phyloP scores from a whole-genome alignment of 2,329 filamentous ascomycete species.

The Hymenoscyphus fructigenus region DNA sequence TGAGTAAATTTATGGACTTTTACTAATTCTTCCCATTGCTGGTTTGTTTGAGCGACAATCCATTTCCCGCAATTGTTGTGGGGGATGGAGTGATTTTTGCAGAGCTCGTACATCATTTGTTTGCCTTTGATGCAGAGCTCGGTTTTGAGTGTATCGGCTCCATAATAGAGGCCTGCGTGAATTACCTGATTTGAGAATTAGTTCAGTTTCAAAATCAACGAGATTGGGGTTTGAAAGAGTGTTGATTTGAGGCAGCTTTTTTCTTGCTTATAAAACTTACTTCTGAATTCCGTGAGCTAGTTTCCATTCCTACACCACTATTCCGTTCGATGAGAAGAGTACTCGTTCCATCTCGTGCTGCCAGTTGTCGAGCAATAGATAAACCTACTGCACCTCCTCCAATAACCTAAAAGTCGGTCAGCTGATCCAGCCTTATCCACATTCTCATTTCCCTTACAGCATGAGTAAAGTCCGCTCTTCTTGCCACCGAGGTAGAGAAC shows the following conservation, averaged over 20 bases:
- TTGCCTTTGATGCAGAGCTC: slow-evolving; percentile 77
- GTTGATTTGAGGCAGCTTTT: not conserved
- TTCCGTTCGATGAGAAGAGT: slow-evolving; percentile 68
- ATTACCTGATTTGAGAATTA: slow-evolving; percentile 63
- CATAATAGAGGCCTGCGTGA: slow-evolving; percentile 79
- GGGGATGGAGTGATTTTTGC: slow-evolving; percentile 63
- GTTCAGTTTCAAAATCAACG: too few species aligned
- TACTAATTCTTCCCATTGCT: slow-evolving; percentile 54
- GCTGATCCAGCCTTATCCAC: not conserved
- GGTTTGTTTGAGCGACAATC: slow-evolving; percentile 82
- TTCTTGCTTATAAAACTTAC: slow-evolving; percentile 20
- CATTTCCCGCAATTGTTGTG: slow-evolving; percentile 83
- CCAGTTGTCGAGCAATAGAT: slow-evolving; percentile 63
- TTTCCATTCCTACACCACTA: slow-evolving; percentile 64
- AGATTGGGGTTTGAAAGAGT: not conserved
- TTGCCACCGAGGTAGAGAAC: slow-evolving; percentile 29
- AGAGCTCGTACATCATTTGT: slow-evolving; percentile 76
- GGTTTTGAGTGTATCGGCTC: slow-evolving; percentile 73
- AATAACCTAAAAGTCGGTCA: slow-evolving; percentile 40
- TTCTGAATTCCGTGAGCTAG: slow-evolving; percentile 71
- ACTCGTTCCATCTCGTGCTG: slow-evolving; percentile 56
- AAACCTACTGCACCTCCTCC: slow-evolving; percentile 70
- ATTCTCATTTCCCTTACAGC: slow-evolving; percentile 26
- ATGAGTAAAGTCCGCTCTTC: slow-evolving; percentile 37
- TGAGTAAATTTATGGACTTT: slow-evolving; percentile 47